Conservation (phyloP, 164 flowering plant genomes). For the Umbellularia californica region DNA sequence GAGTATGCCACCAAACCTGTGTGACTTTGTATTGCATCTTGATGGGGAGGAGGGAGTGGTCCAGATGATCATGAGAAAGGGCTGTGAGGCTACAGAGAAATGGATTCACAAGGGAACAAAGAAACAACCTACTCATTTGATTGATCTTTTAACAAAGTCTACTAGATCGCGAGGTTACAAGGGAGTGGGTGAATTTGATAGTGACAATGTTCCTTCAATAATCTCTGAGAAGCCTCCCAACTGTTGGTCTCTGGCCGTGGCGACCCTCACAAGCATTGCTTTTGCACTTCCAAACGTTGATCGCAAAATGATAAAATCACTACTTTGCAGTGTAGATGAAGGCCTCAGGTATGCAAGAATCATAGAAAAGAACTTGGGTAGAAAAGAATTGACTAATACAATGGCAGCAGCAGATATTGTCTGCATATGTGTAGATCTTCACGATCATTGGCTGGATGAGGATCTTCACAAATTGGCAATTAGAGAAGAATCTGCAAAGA, state of each 20-base stretch:
- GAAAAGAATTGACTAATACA: constrained; percentile 18
- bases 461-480: constrained; percentile 40
- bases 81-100: constrained; percentile 30
- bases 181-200: constrained; percentile 50
- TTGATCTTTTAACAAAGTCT: constrained; percentile 33
- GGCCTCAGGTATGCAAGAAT: constrained; percentile 39
- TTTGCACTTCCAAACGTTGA: constrained; percentile 45
- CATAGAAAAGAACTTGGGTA: constrained; percentile 34
- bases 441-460: constrained; percentile 43
- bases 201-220: constrained; percentile 35
- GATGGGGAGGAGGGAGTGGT: constrained; percentile 55
- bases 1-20: constrained; percentile 11
- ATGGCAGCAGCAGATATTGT: constrained; percentile 47
- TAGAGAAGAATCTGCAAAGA: constrained; percentile 26
- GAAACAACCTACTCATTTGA: constrained; percentile 38
- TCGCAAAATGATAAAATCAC: constrained; percentile 7
- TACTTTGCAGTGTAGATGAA: constrained; percentile 30
- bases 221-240: constrained; percentile 39
- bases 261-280: constrained; percentile 55
- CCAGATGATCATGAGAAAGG: constrained; percentile 32
- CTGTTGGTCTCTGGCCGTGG: constrained; percentile 70
- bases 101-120: constrained; percentile 36
- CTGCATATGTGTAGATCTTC: constrained; percentile 51
- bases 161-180: constrained; percentile 21
- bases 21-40: constrained; percentile 40